phyloP scores from a whole-genome alignment of 495 filamentous ascomycete species.

The Podospora didyma region DNA sequence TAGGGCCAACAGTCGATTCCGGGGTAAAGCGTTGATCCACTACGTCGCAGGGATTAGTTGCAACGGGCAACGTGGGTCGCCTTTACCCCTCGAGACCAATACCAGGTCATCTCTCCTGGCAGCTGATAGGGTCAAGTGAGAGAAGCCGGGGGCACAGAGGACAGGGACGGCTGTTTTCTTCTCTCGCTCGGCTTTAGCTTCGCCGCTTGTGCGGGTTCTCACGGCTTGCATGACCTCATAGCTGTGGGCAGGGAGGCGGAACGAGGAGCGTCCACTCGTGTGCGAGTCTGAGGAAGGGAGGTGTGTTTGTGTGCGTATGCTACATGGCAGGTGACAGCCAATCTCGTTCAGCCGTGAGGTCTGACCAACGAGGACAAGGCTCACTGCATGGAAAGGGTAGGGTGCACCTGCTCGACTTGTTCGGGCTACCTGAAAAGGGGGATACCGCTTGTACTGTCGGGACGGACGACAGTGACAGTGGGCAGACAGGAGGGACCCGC shows the following conservation, averaged over 20 bases:
- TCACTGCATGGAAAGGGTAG: too few species aligned
- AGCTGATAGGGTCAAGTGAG: not conserved
- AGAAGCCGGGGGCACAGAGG: not conserved
- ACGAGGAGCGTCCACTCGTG: not conserved
- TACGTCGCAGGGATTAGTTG: not conserved
- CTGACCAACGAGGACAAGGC: too few species aligned
- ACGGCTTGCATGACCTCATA: not conserved
- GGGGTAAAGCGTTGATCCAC: constrained; percentile 14
- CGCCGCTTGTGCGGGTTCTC: not conserved
- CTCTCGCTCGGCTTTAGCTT: not conserved
- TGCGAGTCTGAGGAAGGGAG: not conserved
- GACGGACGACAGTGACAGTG: too few species aligned
- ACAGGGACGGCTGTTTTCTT: not conserved
- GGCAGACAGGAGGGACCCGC: too few species aligned
- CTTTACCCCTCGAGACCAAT: not conserved
- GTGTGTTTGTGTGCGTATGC: not conserved
- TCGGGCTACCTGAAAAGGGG: too few species aligned
- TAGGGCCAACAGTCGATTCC: constrained; percentile 17
- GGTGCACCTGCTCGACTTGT: too few species aligned
- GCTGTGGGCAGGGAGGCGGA: not conserved
- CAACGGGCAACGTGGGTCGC: not conserved
- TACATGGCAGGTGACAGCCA: too few species aligned
- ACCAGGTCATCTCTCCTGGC: not conserved
- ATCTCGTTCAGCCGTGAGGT: too few species aligned
- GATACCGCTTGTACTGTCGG: too few species aligned